These are phyloP conservation scores for Leccinum fallax DNA, from an alignment of 1,284 basidiomycete genomes.

Conservation along the genomic window DNA sequence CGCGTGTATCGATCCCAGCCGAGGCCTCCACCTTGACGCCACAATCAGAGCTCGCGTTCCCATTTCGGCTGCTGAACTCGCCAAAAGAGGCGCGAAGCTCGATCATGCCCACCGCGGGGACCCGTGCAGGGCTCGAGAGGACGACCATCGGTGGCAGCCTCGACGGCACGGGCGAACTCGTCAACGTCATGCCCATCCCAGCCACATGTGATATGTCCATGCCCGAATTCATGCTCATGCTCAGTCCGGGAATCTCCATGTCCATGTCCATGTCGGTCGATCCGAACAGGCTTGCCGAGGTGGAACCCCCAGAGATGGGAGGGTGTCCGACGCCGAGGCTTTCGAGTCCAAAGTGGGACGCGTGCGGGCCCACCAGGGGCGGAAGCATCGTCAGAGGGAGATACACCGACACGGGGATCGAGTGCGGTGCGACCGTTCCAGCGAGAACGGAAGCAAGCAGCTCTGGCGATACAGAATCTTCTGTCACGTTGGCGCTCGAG, in stretches of 20 bases:
- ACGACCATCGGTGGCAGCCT: constrained; percentile 33
- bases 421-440: constrained; percentile 32
- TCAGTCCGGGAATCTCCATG: constrained; percentile 37
- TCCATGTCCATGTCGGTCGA: constrained; percentile 39
- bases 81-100: constrained; percentile 35
- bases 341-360: constrained; percentile 33
- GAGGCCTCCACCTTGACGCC: constrained; percentile 31
- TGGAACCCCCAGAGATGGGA: constrained; percentile 28
- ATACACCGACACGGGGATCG: constrained; percentile 37
- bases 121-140: constrained; percentile 25
- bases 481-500: constrained; percentile 48
- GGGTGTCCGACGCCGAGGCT: constrained; percentile 30
- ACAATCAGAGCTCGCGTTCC: constrained; percentile 21
- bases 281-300: constrained; percentile 34
- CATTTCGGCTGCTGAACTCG: constrained; percentile 22
- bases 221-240: constrained; percentile 37
- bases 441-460: constrained; percentile 35
- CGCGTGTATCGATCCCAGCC: constrained; percentile 30
- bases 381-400: constrained; percentile 31
- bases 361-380: constrained; percentile 20
- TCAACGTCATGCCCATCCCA: constrained; percentile 29
- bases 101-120: constrained; percentile 21
- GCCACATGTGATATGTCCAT: constrained; percentile 31
- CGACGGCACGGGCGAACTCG: constrained; percentile 28
- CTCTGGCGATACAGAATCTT: constrained; percentile 17